These are phyloP conservation scores for Lithospermum erythrorhizon DNA, from an alignment of 257 asterid species.

Conservation along the genomic window DNA sequence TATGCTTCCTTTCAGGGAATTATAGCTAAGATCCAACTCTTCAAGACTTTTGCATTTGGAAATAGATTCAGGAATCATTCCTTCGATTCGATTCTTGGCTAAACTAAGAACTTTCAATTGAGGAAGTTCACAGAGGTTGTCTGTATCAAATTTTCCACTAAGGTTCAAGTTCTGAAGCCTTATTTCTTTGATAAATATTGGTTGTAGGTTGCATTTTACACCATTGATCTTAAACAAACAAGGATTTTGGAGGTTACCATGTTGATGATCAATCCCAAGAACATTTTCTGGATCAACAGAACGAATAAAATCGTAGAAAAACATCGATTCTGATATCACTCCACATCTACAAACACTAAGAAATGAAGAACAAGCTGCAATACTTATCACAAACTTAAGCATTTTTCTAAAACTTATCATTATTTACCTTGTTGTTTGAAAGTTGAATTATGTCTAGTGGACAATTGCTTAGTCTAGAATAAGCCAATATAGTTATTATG, in stretches of 20 bases:
- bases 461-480: background rate
- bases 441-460: background rate
- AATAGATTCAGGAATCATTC: constrained; percentile 12
- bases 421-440: background rate
- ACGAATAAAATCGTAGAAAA: constrained; percentile 13
- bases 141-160: constrained; percentile 19
- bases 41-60: constrained; percentile 12
- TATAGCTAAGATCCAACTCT: constrained; percentile 17
- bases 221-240: constrained; percentile 11
- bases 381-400: constrained; percentile 7
- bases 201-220: constrained; percentile 6
- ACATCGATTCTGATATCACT: constrained; percentile 5
- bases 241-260: constrained; percentile 8
- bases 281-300: constrained; percentile 23
- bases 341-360: constrained; percentile 14
- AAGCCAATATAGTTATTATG: too few species aligned
- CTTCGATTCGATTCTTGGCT: constrained; percentile 14
- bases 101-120: constrained; percentile 18
- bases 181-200: constrained; percentile 2
- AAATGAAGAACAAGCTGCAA: constrained; percentile 9
- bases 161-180: constrained; percentile 15
- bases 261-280: constrained; percentile 2
- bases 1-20: constrained; percentile 12
- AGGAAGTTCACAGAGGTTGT: constrained; percentile 17
- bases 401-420: background rate